Conservation (phyloP, 768 basidiomycete genomes). For the Gymnopilus junonius region DNA sequence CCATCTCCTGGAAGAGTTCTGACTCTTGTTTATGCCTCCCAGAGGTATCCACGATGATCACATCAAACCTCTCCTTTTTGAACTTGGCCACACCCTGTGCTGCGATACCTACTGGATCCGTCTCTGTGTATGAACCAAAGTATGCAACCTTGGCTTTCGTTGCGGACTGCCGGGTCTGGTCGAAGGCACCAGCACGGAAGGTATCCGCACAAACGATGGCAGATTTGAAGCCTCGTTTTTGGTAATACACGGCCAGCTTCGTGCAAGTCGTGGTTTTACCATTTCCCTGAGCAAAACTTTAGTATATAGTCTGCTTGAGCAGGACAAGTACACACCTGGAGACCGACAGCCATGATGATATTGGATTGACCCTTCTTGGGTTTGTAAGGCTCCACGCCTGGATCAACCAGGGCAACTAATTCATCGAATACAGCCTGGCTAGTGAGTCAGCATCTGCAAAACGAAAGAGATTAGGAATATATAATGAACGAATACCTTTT, state of each 20-base stretch:
- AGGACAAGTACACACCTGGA: slow-evolving; percentile 66
- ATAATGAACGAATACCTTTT: slow-evolving; percentile 79
- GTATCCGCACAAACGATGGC: slow-evolving; percentile 99
- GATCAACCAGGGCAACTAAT: slow-evolving; percentile 92
- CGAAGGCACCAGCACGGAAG: slow-evolving; percentile 98
- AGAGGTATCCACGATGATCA: slow-evolving; percentile 98
- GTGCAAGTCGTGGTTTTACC: slow-evolving; percentile 99
- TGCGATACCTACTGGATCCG: slow-evolving; percentile 94
- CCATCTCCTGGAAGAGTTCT: slow-evolving; percentile 98
- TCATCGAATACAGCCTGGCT: slow-evolving; percentile 93
- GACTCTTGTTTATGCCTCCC: slow-evolving; percentile 97
- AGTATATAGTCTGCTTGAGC: background rate
- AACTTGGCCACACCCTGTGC: slow-evolving; percentile 95
- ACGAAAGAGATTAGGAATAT: background rate
- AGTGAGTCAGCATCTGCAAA: slow-evolving; percentile 1
- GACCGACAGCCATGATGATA: slow-evolving; percentile 96
- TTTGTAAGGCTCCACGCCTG: slow-evolving; percentile 94
- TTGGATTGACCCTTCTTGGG: slow-evolving; percentile 94
- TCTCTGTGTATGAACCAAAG: slow-evolving; percentile 99
- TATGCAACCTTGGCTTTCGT: slow-evolving; percentile 99
- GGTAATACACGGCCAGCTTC: slow-evolving; percentile 97
- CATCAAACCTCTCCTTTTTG: slow-evolving; percentile 97
- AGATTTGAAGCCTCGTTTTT: slow-evolving; percentile 95
- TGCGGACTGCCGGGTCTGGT: slow-evolving; percentile 98
- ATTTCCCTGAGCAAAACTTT: slow-evolving; percentile 67